Conservation (phyloP, 495 filamentous ascomycete species). For the Hypoxylon cercidicola region DNA sequence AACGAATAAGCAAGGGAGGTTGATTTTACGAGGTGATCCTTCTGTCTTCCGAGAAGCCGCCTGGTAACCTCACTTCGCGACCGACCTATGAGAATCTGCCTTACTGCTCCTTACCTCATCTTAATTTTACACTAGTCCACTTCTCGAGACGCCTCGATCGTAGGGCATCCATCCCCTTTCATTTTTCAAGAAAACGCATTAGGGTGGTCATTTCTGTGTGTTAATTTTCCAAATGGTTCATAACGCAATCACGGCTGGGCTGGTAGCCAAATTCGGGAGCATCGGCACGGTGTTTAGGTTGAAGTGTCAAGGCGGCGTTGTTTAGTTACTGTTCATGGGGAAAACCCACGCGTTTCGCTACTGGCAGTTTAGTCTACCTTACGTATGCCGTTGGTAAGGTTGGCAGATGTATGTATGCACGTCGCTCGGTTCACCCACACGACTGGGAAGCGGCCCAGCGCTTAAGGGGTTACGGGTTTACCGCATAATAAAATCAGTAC, state of each 20-base stretch:
- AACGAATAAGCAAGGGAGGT: conserved; percentile 19
- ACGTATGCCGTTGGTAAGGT: conserved; percentile 17
- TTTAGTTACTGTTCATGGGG: conserved; percentile 13
- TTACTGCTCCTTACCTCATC: neutral
- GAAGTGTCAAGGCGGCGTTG: conserved; percentile 9
- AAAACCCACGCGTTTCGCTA: conserved; percentile 5
- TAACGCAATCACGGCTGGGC: conserved; percentile 3
- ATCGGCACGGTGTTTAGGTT: conserved; percentile 37
- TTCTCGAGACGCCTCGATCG: neutral
- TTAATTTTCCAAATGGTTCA: conserved; percentile 8
- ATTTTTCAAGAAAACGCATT: conserved; percentile 17
- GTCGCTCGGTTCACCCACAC: conserved; percentile 15
- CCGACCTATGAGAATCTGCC: neutral
- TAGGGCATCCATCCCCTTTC: neutral
- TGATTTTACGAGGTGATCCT: neutral
- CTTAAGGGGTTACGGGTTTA: conserved; percentile 7
- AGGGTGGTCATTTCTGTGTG: conserved; percentile 10
- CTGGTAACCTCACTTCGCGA: neutral
- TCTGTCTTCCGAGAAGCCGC: neutral
- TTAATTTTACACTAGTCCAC: conserved; percentile 3
- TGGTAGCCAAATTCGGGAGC: conserved; percentile 33
- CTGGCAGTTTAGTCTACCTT: neutral
- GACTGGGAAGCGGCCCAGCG: conserved; percentile 22
- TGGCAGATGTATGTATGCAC: conserved; percentile 28
- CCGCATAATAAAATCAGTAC: neutral